Percentiles rank a stretch among this genome's conserved stretches.
Evolutionary conservation across 2,329 filamentous ascomycete species (phyloP).

Genomic region (Fusarium continuum): DNA sequence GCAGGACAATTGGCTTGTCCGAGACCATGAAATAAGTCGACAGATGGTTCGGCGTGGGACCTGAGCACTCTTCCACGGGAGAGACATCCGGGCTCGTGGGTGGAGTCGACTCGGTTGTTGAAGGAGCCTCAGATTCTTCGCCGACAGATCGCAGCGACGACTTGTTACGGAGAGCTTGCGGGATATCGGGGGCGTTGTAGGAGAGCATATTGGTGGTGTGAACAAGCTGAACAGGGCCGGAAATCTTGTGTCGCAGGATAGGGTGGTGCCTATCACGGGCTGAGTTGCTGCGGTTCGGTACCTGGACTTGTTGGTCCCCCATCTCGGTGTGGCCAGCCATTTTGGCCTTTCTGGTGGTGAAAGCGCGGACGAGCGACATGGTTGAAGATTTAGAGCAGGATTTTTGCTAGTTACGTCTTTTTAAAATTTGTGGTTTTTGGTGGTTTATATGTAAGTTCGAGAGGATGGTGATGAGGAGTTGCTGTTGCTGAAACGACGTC

Average conservation of each 20-base stretch:
- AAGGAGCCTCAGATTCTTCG: conserved; percentile 75
- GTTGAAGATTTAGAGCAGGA: conserved; percentile 27
- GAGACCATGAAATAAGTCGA: conserved; percentile 72
- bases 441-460: conserved; percentile 12
- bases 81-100: conserved; percentile 76
- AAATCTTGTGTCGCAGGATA: conserved; percentile 77
- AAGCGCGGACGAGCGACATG: conserved; percentile 72
- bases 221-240: conserved; percentile 83
- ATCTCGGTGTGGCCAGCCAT: conserved; percentile 51
- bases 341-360: conserved; percentile 75
- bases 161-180: conserved; percentile 57
- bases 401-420: conserved; percentile 4
- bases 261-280: conserved; percentile 54
- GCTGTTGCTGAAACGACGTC: conserved; percentile 8
- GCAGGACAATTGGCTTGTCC: conserved; percentile 52
- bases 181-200: conserved; percentile 90
- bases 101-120: conserved; percentile 64
- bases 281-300: conserved; percentile 61
- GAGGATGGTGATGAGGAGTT: not conserved
- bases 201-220: conserved; percentile 97
- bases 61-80: conserved; percentile 62
- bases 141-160: conserved; percentile 61
- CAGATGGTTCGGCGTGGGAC: conserved; percentile 71
- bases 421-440: not conserved
- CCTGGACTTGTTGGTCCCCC: conserved; percentile 52